Evolutionary conservation across 495 filamentous ascomycete species (phyloP).

Genomic region (Xylaria curta): DNA sequence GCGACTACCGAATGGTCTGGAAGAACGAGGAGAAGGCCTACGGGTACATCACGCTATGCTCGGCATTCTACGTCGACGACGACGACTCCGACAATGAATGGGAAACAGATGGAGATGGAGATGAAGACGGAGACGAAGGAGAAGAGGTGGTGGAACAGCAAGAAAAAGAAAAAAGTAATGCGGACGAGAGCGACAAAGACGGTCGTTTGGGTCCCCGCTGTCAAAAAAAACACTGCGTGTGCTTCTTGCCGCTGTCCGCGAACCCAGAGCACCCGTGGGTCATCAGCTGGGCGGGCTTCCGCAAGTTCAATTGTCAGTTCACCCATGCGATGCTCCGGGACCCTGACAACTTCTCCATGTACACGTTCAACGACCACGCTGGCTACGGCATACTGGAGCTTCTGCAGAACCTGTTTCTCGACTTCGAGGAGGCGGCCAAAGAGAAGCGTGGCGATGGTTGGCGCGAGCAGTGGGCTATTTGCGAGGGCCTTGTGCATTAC

Average conservation of each 20-base stretch:
- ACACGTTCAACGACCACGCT: constrained; percentile 47
- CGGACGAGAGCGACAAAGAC: constrained; percentile 30
- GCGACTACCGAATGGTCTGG: constrained; percentile 36
- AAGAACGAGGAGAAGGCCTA: constrained; percentile 41
- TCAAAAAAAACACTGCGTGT: constrained; percentile 45
- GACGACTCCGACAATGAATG: constrained; percentile 25
- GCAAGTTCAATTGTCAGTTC: constrained; percentile 33
- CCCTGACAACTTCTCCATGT: constrained; percentile 47
- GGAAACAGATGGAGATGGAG: too few relatives aligned
- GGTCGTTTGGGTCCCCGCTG: constrained; percentile 18
- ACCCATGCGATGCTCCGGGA: constrained; percentile 34
- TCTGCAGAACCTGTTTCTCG: constrained; percentile 46
- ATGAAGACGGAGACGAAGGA: constrained; percentile 28
- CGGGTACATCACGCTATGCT: constrained; percentile 43
- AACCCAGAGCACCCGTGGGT: constrained; percentile 52
- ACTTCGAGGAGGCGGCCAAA: constrained; percentile 39
- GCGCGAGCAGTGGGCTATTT: constrained; percentile 47
- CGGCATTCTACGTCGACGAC: constrained; percentile 29
- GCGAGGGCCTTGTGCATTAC: constrained; percentile 37
- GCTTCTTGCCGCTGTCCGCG: constrained; percentile 39
- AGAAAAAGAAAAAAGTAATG: too few relatives aligned
- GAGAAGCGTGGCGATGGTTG: constrained; percentile 33
- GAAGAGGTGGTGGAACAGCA: too few relatives aligned
- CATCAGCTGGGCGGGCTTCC: constrained; percentile 44
- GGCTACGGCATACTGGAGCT: constrained; percentile 45